Conservation (phyloP, 495 filamentous ascomycete genomes). For the Podospora bellae-mahoneyi region DNA sequence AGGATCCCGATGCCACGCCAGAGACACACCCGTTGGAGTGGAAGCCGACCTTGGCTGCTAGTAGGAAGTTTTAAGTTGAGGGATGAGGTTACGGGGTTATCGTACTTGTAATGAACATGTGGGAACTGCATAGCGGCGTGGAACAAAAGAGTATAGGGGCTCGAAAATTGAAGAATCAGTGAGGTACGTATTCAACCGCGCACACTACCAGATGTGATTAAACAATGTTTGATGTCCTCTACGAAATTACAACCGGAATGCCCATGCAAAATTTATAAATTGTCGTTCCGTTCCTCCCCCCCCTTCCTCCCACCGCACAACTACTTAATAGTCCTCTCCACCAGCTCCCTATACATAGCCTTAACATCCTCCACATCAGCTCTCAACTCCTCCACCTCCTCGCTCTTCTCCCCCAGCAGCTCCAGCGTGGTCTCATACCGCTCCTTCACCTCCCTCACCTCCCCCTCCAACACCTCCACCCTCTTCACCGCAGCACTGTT, state of each 20-base stretch:
- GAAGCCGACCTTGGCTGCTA: slow-evolving; percentile 77
- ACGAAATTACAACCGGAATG: too few relatives aligned
- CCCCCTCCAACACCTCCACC: slow-evolving; percentile 62
- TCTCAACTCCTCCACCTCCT: slow-evolving; percentile 83
- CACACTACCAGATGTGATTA: too few relatives aligned
- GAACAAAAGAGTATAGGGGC: too few relatives aligned
- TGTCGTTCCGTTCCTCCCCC: background rate
- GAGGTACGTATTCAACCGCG: too few relatives aligned
- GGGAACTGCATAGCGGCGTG: background rate
- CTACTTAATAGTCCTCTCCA: slow-evolving; percentile 69
- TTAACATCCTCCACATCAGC: slow-evolving; percentile 91
- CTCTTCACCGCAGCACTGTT: slow-evolving; percentile 57
- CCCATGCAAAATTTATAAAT: background rate
- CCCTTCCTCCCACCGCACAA: background rate
- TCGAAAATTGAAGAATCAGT: too few relatives aligned
- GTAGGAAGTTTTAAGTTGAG: slow-evolving; percentile 35
- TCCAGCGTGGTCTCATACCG: slow-evolving; percentile 88
- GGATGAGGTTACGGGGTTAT: background rate
- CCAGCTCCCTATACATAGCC: slow-evolving; percentile 88
- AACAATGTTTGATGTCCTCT: too few relatives aligned
- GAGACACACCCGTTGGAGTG: slow-evolving; percentile 91
- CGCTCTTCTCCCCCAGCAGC: slow-evolving; percentile 95
- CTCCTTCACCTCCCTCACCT: slow-evolving; percentile 59
- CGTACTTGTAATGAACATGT: background rate
- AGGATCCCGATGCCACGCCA: slow-evolving; percentile 82